phyloP scores from a whole-genome alignment of 2,329 filamentous ascomycete species.

The Aspergillus hiratsukae region DNA sequence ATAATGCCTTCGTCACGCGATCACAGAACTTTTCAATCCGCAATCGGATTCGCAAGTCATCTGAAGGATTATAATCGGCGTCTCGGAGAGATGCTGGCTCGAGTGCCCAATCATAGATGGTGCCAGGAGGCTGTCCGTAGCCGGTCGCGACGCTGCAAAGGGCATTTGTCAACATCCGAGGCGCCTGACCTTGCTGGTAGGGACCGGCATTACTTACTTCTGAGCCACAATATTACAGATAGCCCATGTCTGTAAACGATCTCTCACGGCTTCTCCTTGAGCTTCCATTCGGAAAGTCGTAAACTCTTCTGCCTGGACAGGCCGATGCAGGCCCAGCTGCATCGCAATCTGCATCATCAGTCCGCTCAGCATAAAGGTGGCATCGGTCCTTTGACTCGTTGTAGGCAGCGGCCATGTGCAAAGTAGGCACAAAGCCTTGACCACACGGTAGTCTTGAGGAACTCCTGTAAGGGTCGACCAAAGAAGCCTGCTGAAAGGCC shows the following conservation, averaged over 20 bases:
- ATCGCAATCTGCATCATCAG: conserved; percentile 64
- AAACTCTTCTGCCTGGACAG: conserved; percentile 56
- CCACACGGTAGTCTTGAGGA: conserved; percentile 58
- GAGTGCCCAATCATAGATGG: conserved; percentile 55
- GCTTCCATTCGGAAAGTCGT: conserved; percentile 48
- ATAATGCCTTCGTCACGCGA: conserved; percentile 53
- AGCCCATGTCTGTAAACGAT: conserved; percentile 61
- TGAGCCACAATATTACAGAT: conserved; percentile 65
- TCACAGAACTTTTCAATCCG: conserved; percentile 57
- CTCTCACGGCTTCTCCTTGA: conserved; percentile 57
- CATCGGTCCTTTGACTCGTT: conserved; percentile 57
- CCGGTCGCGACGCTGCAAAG: conserved; percentile 55
- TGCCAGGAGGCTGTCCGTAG: conserved; percentile 60
- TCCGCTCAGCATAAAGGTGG: conserved; percentile 60
- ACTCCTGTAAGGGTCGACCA: conserved; percentile 57
- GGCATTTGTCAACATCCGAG: conserved; percentile 9
- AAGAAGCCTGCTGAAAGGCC: conserved; percentile 52
- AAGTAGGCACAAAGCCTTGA: conserved; percentile 58
- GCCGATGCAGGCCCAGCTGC: conserved; percentile 59
- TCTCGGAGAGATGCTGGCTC: conserved; percentile 41
- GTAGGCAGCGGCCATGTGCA: conserved; percentile 62
- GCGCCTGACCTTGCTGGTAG: not conserved
- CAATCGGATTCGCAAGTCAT: conserved; percentile 47
- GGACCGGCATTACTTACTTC: conserved; percentile 41
- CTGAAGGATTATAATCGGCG: conserved; percentile 45